Percentiles rank a stretch among this genome's conserved stretches.
phyloP scores from a whole-genome alignment of 257 asterid genomes.

The Linaria vulgaris region DNA sequence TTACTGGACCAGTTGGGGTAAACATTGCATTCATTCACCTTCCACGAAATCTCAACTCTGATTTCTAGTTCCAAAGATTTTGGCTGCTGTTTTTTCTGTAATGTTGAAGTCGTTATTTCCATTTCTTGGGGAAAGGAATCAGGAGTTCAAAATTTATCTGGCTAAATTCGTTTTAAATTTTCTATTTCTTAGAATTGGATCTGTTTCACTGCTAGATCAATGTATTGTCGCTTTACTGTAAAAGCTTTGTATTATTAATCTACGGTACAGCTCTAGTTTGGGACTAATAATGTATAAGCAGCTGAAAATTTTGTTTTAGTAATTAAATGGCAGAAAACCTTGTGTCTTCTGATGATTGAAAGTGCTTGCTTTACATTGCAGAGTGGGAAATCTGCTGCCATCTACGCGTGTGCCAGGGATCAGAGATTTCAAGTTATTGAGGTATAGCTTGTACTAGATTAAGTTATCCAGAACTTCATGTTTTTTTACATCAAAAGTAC shows the following conservation, averaged over 20 bases:
- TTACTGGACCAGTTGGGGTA: slow-evolving; percentile 99
- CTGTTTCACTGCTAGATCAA: slow-evolving; percentile 8
- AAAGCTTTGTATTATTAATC: too few species aligned
- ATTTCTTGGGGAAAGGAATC: background rate
- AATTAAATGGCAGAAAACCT: slow-evolving; percentile 10
- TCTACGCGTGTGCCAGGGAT: slow-evolving; percentile 94
- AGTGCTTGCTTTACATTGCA: slow-evolving; percentile 36
- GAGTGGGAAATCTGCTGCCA: slow-evolving; percentile 99
- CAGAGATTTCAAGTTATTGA: slow-evolving; percentile 95
- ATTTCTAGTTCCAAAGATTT: slow-evolving; percentile 20
- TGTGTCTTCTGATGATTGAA: slow-evolving; percentile 23
- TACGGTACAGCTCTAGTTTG: background rate
- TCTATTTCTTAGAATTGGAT: slow-evolving; percentile 1
- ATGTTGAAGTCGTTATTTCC: background rate
- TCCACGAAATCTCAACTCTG: slow-evolving; percentile 5
- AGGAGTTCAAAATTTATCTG: slow-evolving; percentile 9
- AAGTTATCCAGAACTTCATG: slow-evolving; percentile 6
- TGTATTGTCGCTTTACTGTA: slow-evolving; percentile 10
- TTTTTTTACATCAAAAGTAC: slow-evolving; percentile 1
- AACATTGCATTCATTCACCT: slow-evolving; percentile 19
- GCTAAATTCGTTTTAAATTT: slow-evolving; percentile 1
- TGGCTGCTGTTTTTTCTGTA: slow-evolving; percentile 14
- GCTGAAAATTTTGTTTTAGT: slow-evolving; percentile 8
- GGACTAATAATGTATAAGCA: slow-evolving; percentile 14
- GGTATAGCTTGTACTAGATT: slow-evolving; percentile 44